Percentiles rank a stretch among this genome's conserved stretches.
Conservation (phyloP, 1,284 basidiomycete species). For the Agaricales sp. region DNA sequence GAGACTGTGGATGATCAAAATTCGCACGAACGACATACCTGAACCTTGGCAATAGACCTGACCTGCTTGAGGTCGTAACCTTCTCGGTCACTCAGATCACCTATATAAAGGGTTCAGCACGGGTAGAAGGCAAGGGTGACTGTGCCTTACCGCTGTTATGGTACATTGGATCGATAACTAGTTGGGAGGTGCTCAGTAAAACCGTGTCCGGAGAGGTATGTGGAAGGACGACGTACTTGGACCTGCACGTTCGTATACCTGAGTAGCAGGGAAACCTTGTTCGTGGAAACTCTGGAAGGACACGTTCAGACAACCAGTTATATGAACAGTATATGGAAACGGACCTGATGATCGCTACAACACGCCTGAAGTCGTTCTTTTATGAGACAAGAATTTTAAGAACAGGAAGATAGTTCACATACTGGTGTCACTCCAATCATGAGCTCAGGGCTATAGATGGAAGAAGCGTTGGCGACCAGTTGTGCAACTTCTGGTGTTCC, state of each 20-base stretch:
- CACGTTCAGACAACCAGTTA: no score
- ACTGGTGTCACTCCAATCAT: slow-evolving; percentile 64
- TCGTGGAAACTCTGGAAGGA: slow-evolving; percentile 60
- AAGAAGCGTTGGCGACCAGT: slow-evolving; percentile 64
- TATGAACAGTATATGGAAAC: no score
- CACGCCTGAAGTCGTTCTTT: slow-evolving; percentile 41
- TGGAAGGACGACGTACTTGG: slow-evolving; percentile 34
- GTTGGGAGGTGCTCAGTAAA: slow-evolving; percentile 4
- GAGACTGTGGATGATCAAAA: neutral
- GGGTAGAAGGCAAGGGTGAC: neutral
- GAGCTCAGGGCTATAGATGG: slow-evolving; percentile 74
- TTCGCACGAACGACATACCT: slow-evolving; percentile 32
- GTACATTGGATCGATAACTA: slow-evolving; percentile 79
- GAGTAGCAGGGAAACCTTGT: slow-evolving; percentile 74
- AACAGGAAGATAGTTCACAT: slow-evolving; percentile 14
- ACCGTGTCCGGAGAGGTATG: neutral
- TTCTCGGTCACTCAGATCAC: slow-evolving; percentile 65
- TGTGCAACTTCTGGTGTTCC: slow-evolving; percentile 68
- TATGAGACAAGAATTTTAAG: neutral
- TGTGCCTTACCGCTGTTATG: slow-evolving; percentile 57
- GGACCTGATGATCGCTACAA: slow-evolving; percentile 79
- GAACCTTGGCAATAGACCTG: slow-evolving; percentile 74
- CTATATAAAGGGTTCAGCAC: slow-evolving; percentile 20
- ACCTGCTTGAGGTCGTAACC: slow-evolving; percentile 79
- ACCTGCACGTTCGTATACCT: slow-evolving; percentile 77